These are phyloP conservation scores for Colletotrichum sp. DNA, from an alignment of 2,329 filamentous ascomycete species.

Conservation along the genomic window DNA sequence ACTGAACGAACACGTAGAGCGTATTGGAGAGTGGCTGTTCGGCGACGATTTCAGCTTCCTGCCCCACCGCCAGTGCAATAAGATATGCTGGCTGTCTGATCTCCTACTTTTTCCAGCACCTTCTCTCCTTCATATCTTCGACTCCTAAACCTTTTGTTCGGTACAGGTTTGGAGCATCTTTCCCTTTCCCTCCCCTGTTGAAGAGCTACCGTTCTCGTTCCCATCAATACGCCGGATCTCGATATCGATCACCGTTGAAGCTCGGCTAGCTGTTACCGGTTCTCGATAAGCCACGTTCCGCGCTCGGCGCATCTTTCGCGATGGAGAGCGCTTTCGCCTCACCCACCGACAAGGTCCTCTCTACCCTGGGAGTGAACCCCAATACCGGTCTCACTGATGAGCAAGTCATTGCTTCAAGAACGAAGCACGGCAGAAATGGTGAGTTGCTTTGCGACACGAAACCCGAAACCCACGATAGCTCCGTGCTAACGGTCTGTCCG, in stretches of 20 bases:
- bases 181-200: not conserved
- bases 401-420: slow-evolving; percentile 61
- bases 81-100: slow-evolving; percentile 18
- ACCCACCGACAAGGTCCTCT: slow-evolving; percentile 63
- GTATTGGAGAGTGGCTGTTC: slow-evolving; percentile 23
- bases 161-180: not conserved
- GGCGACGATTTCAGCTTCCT: slow-evolving; percentile 21
- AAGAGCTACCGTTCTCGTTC: not conserved
- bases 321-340: slow-evolving; percentile 71
- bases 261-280: slow-evolving; percentile 11
- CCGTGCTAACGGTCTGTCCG: slow-evolving; percentile 17
- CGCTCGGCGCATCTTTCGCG: slow-evolving; percentile 23
- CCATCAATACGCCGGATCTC: not conserved
- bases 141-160: not conserved
- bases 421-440: slow-evolving; percentile 72
- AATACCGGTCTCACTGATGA: slow-evolving; percentile 60
- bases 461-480: not conserved
- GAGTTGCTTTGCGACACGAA: slow-evolving; percentile 31
- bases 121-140: slow-evolving; percentile 7
- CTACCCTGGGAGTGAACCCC: slow-evolving; percentile 61
- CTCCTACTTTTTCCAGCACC: slow-evolving; percentile 9
- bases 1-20: slow-evolving; percentile 25
- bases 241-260: not conserved
- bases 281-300: slow-evolving; percentile 14
- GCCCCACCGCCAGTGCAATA: slow-evolving; percentile 23